Base-by-base conservation (phyloP, 192 early-diverging fungal species). In the Pilobolus umbonatus region DNA sequence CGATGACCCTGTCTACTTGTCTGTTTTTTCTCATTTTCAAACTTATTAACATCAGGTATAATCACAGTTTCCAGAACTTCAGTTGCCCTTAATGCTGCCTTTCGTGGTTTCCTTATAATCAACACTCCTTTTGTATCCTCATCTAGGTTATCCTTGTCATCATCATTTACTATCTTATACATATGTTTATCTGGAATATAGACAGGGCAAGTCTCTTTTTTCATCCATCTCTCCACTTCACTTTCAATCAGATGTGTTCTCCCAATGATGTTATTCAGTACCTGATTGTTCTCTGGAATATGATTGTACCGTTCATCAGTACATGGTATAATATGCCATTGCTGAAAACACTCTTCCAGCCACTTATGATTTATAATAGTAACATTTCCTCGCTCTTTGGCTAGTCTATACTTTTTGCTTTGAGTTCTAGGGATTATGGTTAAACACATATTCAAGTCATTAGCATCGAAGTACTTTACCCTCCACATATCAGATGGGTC, bases 331-430 rank as follows among this genome's bases (percentile, higher is more conserved):
- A 78, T 38, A 47, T 62, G 50, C 85, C 88, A 88, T 25, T 71
- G 54, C 52, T 77, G 77, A 63, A 77, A 92, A 65, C 82, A 78
- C 28, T 86, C 86, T 72, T 95, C 92, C 0, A 95, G 54, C 92
- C 92, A 95, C 15, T 91, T 44, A 68, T 95, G 92, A 67, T 95
- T 93, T 6, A 92, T 77, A 5, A 89, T 68, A 21, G 82, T 68
- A 6, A 88, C 62, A 43, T 85, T 81, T 17, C 29, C 19, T 81
- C 88, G 87, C 40, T 82, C 73, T 11, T 77, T 50, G 1, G 85
- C 90, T 38, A 64, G 67, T 32, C 57, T 52, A 57, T 80, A 88
- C 64, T 94, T 94, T 45, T 76, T 74, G 15, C 91, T 88, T 8
- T 59, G 65, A 2, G 70, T 73, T 25, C 84, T 86, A 59, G 10